Conservation (phyloP, 306 rosid species). For the Gleditsia sinensis region DNA sequence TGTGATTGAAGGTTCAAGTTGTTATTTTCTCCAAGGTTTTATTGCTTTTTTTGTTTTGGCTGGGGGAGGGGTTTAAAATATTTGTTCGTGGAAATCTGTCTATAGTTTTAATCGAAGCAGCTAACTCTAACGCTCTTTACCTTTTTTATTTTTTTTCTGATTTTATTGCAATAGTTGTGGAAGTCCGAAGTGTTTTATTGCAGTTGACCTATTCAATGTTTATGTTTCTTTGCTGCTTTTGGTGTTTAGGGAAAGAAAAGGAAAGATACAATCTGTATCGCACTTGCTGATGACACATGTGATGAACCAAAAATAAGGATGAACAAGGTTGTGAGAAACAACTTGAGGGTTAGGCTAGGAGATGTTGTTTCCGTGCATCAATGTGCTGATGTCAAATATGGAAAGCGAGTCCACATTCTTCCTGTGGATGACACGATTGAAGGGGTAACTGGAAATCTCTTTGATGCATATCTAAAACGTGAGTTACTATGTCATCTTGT, state of each 20-base stretch:
- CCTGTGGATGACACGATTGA: conserved; percentile 95
- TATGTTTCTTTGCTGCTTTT: conserved; percentile 22
- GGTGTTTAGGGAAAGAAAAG: conserved; percentile 82
- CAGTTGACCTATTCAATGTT: background rate
- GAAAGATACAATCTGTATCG: conserved; percentile 89
- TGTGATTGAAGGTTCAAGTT: background rate
- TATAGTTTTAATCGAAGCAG: background rate
- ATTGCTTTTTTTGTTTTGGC: background rate
- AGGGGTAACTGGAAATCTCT: conserved; percentile 87
- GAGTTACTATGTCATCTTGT: conserved; percentile 39
- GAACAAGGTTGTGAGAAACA: conserved; percentile 94
- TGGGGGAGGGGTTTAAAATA: conserved; percentile 26
- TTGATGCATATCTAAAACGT: conserved; percentile 92
- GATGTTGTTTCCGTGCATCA: conserved; percentile 95
- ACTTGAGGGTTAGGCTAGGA: conserved; percentile 94
- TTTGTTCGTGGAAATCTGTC: background rate
- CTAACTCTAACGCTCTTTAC: background rate
- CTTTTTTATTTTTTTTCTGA: background rate
- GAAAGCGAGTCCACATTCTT: conserved; percentile 91
- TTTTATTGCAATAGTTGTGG: background rate
- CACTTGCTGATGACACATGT: conserved; percentile 86
- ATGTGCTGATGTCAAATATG: conserved; percentile 93
- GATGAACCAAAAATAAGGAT: conserved; percentile 93
- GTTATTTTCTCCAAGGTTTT: background rate
- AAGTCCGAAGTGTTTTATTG: background rate